Base-by-base conservation (phyloP, 2,329 filamentous ascomycete genomes). In the Cladosporium colombiae region DNA sequence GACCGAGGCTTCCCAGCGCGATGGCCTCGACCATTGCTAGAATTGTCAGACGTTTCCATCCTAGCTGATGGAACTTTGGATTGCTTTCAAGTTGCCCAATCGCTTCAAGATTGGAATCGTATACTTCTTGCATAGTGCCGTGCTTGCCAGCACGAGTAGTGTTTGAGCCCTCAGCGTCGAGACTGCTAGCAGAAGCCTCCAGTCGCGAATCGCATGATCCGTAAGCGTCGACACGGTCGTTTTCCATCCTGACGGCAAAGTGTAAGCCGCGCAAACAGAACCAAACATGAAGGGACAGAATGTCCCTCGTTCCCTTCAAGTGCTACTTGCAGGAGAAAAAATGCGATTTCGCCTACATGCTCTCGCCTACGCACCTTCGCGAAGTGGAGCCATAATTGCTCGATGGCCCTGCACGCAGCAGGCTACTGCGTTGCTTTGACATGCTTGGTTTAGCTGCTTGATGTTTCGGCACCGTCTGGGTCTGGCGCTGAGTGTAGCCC, bases 21-120 rank as follows among this genome's bases (percentile, higher is more conserved):
- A 63, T 63, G 7, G 61, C 61, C 23, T 63, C 61, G 5, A 63
- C 61, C 61, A 63, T 63, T 6, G 61, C 61, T 6, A 63, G 50
- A 37, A 63, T 63, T 11, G 61, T 63, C 27, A 63, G 23, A 3
- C 61, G 50, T 21, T 63, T 63, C 61, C 61, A 63, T 44, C 61
- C 61, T 16, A 63, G 50, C 29, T 63, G 61, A 25, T 63, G 61
- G 50, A 63, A 63, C 25, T 63, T 63, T 25, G 50, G 33, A 16
- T 63, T 63, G 18, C 61, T 50, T 10, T 63, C 49, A 3, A 35
- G 33, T 33, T 63, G 61, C n/a, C 50, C 50, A 33, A 52, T 44
- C 1, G 50, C 35, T 31, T 63, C 61, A 14, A 63, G 50, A 27
- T 63, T 50, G 13, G 49, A 18, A 21, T 13, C 13, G 23, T 18